Conservation (phyloP, 345 rosid genomes). For the Moricandia moricandioides region DNA sequence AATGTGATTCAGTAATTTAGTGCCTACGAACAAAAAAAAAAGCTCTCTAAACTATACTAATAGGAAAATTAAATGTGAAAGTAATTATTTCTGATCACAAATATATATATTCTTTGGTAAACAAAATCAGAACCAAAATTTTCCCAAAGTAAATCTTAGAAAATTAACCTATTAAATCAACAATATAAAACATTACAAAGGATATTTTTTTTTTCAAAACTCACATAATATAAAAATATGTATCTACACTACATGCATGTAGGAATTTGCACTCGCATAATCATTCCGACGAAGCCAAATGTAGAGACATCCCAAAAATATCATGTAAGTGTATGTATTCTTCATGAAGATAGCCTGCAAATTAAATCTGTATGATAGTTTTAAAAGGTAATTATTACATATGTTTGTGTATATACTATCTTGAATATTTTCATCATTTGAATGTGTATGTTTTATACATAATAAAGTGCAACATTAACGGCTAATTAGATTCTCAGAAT, state of each 20-base stretch:
- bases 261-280: constrained; percentile 8
- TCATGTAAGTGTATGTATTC: constrained; percentile 19
- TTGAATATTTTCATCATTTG: neutral
- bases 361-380: constrained; percentile 10
- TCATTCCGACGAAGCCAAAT: constrained; percentile 23
- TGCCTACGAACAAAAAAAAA: neutral
- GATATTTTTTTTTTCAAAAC: neutral
- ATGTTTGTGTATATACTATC: neutral
- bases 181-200: neutral
- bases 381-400: constrained; percentile 16
- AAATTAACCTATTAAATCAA: neutral
- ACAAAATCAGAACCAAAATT: neutral
- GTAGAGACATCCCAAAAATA: constrained; percentile 15
- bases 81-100: neutral
- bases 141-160: neutral
- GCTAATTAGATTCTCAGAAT: neutral
- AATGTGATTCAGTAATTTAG: neutral
- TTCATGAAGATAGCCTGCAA: constrained; percentile 26
- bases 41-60: neutral
- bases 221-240: neutral
- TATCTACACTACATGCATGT: neutral
- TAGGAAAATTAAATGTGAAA: neutral
- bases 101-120: neutral
- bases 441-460: neutral
- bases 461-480: neutral